Evolutionary conservation across 176 grass and related monocot genomes (phyloP), one percentile per base, ranked within the genome.

Genomic region (Echinochloa phyllopogon): DNA sequence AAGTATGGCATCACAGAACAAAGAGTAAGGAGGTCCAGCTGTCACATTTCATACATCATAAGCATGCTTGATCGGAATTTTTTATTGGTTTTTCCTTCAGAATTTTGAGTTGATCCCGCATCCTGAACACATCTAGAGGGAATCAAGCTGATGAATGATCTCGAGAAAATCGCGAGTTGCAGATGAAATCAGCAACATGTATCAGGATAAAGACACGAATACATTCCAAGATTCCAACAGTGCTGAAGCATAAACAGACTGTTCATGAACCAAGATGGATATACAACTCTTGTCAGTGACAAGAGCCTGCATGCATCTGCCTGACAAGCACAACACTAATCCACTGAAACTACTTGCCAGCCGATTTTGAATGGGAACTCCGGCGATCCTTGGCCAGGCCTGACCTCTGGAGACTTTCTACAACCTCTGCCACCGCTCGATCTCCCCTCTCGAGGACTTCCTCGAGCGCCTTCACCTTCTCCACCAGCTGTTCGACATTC

Each of bases 381-480:
- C 15, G 13, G 37, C 8, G 44, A 80, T 79, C 68, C 29, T 38
- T 77, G 0, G 8, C 3, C 14, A 69, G n/a, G 8, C 10, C 23
- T 6, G 80, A 52, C 10, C 14, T 66, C 51, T 70, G 61, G 44
- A 91, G 80, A 51, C 6, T 20, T 38, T 87, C 79, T 12, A 74
- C 2, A 21, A 87, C 83, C 25, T 76, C 59, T 36, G 59, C 42
- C 10, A 91, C 89, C 0, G 23, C 20, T 0, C 6, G 69, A 40
- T 75, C 69, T 6, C 85, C 69, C 44, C 44, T 87, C 62, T 80
- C 89, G 12, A 91, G 40, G 51, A 87, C 69, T 3, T 1, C 52
- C 61, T 80, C 80, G 23, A 91, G 61, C 21, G 8, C 36, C 43
- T 87, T 47, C 36, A 80, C 85, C 81, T 87, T 87, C 75, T 75